Evolutionary conservation across 371 early-diverging fungal genomes (phyloP).

Genomic region (Rhizomucor pusillus): DNA sequence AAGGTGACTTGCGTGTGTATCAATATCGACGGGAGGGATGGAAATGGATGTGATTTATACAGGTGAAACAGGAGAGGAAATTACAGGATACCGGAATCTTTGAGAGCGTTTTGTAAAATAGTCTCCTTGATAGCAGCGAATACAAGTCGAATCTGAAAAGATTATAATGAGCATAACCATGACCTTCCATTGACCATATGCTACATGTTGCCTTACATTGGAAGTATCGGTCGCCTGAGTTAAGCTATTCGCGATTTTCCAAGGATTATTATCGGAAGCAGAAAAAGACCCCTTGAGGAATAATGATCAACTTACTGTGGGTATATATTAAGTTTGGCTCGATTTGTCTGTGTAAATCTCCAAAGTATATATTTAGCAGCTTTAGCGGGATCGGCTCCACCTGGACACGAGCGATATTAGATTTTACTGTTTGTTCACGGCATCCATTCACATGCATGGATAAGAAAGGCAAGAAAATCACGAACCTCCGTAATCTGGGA

Average conservation of each 20-base stretch:
- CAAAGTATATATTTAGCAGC: conserved; percentile 74
- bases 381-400: conserved; percentile 65
- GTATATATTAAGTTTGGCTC: conserved; percentile 68
- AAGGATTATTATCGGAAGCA: conserved; percentile 1
- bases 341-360: conserved; percentile 68
- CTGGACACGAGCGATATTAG: conserved; percentile 18
- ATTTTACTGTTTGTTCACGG: neutral
- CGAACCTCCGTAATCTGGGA: conserved; percentile 67
- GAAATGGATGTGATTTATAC: too few species aligned
- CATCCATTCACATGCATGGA: neutral
- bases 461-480: neutral
- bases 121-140: conserved; percentile 81
- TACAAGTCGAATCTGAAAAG: conserved; percentile 57
- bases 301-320: conserved; percentile 58
- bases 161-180: neutral
- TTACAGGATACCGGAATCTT: conserved; percentile 68
- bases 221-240: conserved; percentile 82
- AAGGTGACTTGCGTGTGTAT: too few species aligned
- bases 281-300: neutral
- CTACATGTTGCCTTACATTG: conserved; percentile 52
- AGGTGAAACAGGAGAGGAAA: too few species aligned
- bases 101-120: conserved; percentile 66
- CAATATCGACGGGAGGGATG: too few species aligned
- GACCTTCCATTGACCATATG: neutral
- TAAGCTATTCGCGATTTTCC: conserved; percentile 40